Percentiles rank a stretch among this genome's conserved stretches.
These are phyloP conservation scores for Fusarium sarcochroum DNA, from an alignment of 2,329 filamentous ascomycete species.

Conservation along the genomic window DNA sequence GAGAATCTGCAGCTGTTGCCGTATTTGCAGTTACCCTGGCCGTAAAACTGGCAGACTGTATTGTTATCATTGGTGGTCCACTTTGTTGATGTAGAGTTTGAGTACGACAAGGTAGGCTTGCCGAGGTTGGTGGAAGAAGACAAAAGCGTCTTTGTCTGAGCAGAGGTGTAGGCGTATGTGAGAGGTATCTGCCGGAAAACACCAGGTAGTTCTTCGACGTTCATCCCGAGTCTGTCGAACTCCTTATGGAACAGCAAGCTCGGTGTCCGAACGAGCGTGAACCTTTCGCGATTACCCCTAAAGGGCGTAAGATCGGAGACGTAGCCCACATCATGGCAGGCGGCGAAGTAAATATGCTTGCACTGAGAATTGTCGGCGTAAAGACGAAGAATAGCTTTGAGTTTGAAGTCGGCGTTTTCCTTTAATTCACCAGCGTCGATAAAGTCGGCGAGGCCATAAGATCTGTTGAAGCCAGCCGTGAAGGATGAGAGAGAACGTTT, in stretches of 20 bases:
- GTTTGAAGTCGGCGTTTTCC: conserved; percentile 72
- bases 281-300: conserved; percentile 61
- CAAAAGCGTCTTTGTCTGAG: conserved; percentile 10
- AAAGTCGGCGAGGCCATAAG: conserved; percentile 71
- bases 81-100: conserved; percentile 10
- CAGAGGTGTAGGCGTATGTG: conserved; percentile 16
- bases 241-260: conserved; percentile 66
- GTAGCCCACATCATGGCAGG: conserved; percentile 69
- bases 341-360: conserved; percentile 75
- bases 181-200: conserved; percentile 64
- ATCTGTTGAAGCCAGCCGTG: conserved; percentile 68
- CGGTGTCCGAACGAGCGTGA: conserved; percentile 66
- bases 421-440: conserved; percentile 73
- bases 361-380: conserved; percentile 72
- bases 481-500: conserved; percentile 70
- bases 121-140: neutral
- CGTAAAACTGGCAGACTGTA: conserved; percentile 37
- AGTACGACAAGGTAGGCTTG: conserved; percentile 9
- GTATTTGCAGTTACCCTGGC: conserved; percentile 44
- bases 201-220: conserved; percentile 64
- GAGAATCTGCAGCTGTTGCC: conserved; percentile 38
- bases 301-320: conserved; percentile 69
- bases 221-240: conserved; percentile 65
- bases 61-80: conserved; percentile 16
- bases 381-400: conserved; percentile 64